phyloP scores from a whole-genome alignment of 345 rosid species.

The Hibiscus tridactylites region DNA sequence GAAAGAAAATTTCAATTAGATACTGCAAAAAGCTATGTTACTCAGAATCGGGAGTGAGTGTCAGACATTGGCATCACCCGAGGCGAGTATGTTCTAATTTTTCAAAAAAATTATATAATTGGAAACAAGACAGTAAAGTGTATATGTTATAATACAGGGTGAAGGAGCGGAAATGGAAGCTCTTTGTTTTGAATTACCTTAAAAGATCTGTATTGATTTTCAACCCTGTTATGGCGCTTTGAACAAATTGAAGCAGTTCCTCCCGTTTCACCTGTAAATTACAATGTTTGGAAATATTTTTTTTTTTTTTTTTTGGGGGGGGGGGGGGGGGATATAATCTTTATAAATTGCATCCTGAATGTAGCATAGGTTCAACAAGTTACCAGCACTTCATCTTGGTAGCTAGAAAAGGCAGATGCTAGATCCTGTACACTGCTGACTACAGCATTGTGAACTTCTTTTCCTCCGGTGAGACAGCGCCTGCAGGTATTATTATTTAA shows the following conservation, averaged over 20 bases:
- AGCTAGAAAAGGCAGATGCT: slow-evolving; percentile 63
- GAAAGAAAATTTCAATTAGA: background rate
- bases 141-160: background rate
- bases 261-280: slow-evolving; percentile 77
- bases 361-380: background rate
- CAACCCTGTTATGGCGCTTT: slow-evolving; percentile 74
- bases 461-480: slow-evolving; percentile 82
- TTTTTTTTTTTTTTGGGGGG: too few species aligned
- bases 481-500: slow-evolving; percentile 26
- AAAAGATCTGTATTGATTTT: slow-evolving; percentile 64
- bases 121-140: background rate
- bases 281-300: slow-evolving; percentile 3
- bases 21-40: background rate
- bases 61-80: background rate
- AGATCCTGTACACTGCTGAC: slow-evolving; percentile 94
- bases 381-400: slow-evolving; percentile 97
- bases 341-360: background rate
- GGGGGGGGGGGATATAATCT: slow-evolving; percentile 6
- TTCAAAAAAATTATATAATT: background rate
- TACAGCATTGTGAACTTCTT: slow-evolving; percentile 90
- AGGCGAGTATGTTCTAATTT: background rate
- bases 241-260: slow-evolving; percentile 94
- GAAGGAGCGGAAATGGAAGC: slow-evolving; percentile 3
- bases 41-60: background rate
- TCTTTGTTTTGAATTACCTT: slow-evolving; percentile 41